phyloP scores from a whole-genome alignment of 306 rosid species.

The Vigna reflexopilosa region DNA sequence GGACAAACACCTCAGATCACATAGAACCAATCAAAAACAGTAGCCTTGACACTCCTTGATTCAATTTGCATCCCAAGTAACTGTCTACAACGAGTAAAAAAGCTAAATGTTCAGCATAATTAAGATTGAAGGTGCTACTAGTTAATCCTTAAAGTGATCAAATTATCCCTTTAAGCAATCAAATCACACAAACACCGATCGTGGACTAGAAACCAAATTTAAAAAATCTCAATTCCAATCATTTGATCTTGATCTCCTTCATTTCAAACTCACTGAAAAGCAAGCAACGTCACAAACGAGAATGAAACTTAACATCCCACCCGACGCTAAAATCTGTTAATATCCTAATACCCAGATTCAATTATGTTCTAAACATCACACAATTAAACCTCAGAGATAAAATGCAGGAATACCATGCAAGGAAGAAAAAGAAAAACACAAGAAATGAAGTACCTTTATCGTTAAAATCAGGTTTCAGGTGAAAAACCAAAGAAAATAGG shows the following conservation, averaged over 20 bases:
- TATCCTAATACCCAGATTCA: neutral
- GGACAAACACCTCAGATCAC: neutral
- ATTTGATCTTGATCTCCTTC: neutral
- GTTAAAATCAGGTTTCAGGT: neutral
- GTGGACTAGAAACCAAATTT: neutral
- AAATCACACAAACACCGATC: neutral
- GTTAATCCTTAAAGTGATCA: neutral
- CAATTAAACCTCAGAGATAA: neutral
- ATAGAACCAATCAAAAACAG: neutral
- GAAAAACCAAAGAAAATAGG: neutral
- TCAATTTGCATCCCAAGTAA: neutral
- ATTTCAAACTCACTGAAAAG: neutral
- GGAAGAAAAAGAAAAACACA: neutral
- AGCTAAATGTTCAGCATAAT: neutral
- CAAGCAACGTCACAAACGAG: neutral
- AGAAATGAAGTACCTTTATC: neutral
- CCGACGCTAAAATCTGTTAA: neutral
- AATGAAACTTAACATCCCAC: neutral
- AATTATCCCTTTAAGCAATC: neutral
- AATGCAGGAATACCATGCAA: neutral
- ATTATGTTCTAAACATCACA: neutral
- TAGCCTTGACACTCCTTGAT: neutral
- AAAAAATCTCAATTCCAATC: neutral
- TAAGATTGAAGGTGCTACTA: neutral
- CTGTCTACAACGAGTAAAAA: neutral